Evolutionary conservation across 2,329 filamentous ascomycete genomes (phyloP), one percentile per base, ranked within the genome.

Genomic region (Colletotrichum truncatum): DNA sequence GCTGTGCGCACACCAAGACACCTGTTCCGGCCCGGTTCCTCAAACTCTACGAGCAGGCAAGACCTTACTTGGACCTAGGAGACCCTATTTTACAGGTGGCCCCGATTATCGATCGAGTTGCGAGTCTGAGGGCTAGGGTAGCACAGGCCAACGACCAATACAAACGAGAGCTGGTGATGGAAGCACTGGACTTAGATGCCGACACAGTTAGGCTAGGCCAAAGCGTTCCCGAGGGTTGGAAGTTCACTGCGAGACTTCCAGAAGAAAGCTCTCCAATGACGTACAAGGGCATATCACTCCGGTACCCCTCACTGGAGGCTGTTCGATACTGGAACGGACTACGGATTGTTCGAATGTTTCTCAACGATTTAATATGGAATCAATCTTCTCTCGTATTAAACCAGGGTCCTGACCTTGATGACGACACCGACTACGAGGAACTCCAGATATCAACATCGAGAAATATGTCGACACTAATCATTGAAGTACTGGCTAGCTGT

Each of bases 261-360:
- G 51, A 32, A 3, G 49, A 66, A 58, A 38, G 14, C n/a, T n/a
- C 63, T 2, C 58, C 48, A 4, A 69, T 70, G 68, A 64, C 67
- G 2, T 72, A 69, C 41, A 53, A 48, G 12, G 39, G 54, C 2
- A 58, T 62, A 14, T 66, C 70, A 5, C 66, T 70, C 16, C 58
- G 43, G 4, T 74, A 74, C 32, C 66, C 70, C 6, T 68, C 26
- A 4, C 53, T 65, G 5, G 63, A 66, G n/a, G 48, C 69, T 10
- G 66, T 69, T 9, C 72, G 72, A 28, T 53, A 71, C n/a, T 73
- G 70, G 72, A 74, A 71, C 41, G 68, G 72, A 0, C 30, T 73
- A 8, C 70, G 72, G 6, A 67, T 73, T 51, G 53, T 73, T 8
- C 69, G 72, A 4, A 59, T 71, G n/a, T 71, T 73, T 10, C 66